phyloP scores from a whole-genome alignment of 768 basidiomycete genomes.

The Holtermannia corniformis region DNA sequence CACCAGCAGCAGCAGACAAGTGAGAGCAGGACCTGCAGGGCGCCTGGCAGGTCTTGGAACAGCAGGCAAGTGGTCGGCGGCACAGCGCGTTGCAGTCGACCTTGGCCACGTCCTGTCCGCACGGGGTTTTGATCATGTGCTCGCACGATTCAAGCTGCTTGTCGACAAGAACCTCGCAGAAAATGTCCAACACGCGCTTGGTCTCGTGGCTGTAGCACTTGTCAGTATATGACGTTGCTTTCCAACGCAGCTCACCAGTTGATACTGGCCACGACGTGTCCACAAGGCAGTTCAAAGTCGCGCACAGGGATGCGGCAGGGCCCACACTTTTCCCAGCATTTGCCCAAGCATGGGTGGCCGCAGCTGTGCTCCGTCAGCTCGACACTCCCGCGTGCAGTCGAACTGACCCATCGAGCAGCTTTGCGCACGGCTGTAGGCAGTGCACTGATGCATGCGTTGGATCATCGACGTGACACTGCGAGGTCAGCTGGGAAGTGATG shows the following conservation, averaged over 20 bases:
- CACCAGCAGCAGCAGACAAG: not conserved
- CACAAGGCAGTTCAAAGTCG: constrained; percentile 3
- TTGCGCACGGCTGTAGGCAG: constrained; percentile 1
- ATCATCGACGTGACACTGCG: constrained; percentile 9
- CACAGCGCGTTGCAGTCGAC: constrained; percentile 40
- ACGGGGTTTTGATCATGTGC: not conserved
- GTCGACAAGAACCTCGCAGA: too few relatives aligned
- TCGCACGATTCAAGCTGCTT: constrained; percentile 6
- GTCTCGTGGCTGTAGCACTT: too few relatives aligned
- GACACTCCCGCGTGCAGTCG: too few relatives aligned
- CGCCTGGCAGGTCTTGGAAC: constrained; percentile 7
- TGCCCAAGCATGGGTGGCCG: constrained; percentile 1
- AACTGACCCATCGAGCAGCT: too few relatives aligned
- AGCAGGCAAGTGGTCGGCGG: constrained; percentile 50
- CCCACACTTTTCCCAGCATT: constrained; percentile 3
- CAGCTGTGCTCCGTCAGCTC: too few relatives aligned
- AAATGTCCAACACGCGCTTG: too few relatives aligned
- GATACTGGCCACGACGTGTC: not conserved
- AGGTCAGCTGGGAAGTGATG: not conserved
- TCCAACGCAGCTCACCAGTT: constrained; percentile 1
- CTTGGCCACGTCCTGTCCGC: not conserved
- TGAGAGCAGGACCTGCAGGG: constrained; percentile 23
- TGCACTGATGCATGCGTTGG: not conserved
- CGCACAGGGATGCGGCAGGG: not conserved
- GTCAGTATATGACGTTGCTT: not conserved